Evolutionary conservation across 169 alveolate species (phyloP).

Genomic region (Amoebophrya sp.): DNA sequence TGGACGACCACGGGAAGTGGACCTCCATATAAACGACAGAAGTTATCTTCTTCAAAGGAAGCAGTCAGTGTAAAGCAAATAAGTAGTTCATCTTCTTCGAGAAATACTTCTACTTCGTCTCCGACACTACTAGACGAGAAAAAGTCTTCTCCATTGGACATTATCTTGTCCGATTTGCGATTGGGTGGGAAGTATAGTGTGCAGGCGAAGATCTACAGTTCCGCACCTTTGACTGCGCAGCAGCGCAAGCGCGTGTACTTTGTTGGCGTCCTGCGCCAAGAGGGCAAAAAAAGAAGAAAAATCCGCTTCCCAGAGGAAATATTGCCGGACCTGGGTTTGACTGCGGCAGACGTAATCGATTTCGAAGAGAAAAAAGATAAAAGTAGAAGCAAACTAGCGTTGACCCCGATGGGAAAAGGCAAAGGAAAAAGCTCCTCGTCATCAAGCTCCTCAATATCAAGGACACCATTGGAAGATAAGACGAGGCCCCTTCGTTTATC

Average conservation of each 20-base stretch:
- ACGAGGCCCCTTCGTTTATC: not conserved
- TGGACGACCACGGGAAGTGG: slow-evolving; percentile 32
- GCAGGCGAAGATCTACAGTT: not conserved
- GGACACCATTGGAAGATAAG: not conserved
- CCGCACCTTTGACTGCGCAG: slow-evolving; percentile 33
- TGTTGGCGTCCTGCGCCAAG: slow-evolving; percentile 32
- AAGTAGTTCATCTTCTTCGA: not conserved
- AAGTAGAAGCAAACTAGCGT: not conserved
- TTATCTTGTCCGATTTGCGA: not conserved
- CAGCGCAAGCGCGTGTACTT: slow-evolving; percentile 39
- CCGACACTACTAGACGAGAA: too few species aligned
- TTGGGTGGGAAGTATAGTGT: not conserved
- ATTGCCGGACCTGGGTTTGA: slow-evolving; percentile 30
- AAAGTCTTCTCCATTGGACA: not conserved
- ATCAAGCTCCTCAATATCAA: not conserved
- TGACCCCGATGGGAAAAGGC: not conserved
- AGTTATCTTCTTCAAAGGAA: too few species aligned
- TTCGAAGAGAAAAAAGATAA: not conserved
- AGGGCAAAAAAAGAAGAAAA: not conserved
- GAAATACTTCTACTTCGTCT: too few species aligned
- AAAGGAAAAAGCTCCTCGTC: not conserved
- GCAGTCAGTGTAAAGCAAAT: not conserved
- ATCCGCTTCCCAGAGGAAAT: not conserved
- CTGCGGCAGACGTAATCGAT: slow-evolving; percentile 31
- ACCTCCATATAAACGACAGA: not conserved